Evolutionary conservation across 2,329 filamentous ascomycete species (phyloP), one percentile per base, ranked within the genome.

Genomic region (Hymenoscyphus occultus): DNA sequence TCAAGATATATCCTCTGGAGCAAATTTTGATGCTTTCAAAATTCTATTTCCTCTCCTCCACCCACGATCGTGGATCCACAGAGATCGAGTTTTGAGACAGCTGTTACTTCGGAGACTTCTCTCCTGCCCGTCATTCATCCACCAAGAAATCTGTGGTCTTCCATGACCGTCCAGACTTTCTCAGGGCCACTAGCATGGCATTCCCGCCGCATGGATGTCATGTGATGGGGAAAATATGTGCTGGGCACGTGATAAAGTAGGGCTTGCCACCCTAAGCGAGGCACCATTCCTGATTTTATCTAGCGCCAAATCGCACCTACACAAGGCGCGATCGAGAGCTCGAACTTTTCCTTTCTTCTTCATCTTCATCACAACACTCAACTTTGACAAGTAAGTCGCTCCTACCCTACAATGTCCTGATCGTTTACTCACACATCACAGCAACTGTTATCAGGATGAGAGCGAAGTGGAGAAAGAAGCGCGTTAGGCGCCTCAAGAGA

Each of bases 381-480:
- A 60, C 48, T 64, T 64, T 64, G 40, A 62, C 56, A 59, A 66
- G 62, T 64, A 66, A 64, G 62, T 57, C 61, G 54, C n/a, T 19
- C 51, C 42, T 35, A 9, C n/a, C 56, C n/a, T 28, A 58, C 39
- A 54, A 51, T 51, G 45, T 16, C 45, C 48, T 40, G 39, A 42
- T 51, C 45, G 28, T 28, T 32, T 48, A 56, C 40, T 58, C 19
- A 35, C 45, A 42, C 22, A 32, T 6, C 22, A 12, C 39, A 64
- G 31, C 61, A 32, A 45, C 35, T 35, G 61, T 63, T 63, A 58
- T 63, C 51, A 68, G 83, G 83, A 87, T 89, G 86, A 85, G 94
- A 95, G 93, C 93, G 80, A 98, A 98, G 88, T 98, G 95, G 95
- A 95, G 94, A 88, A 99, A 99, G 91, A 99, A 99, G 94, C 89